phyloP scores from a whole-genome alignment of 1,139 yeast genomes.

The Hansenula sp. region DNA sequence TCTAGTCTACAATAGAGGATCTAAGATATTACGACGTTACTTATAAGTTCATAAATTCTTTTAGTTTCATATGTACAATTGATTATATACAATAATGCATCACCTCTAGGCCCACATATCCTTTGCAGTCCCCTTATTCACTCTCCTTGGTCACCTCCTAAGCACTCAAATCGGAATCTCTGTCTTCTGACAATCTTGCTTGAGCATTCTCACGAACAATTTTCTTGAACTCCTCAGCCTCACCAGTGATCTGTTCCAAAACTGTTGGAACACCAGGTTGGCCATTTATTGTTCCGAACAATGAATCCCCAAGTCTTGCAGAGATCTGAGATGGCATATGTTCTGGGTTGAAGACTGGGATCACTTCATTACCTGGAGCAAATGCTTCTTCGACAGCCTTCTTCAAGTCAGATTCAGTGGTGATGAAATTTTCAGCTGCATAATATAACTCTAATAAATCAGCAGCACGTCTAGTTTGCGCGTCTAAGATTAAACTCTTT shows the following conservation, averaged over 20 bases:
- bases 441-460: conserved; percentile 69
- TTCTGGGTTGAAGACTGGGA: conserved; percentile 3
- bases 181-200: neutral
- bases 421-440: conserved; percentile 50
- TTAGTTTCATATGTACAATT: no score
- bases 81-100: no score
- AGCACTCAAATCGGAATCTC: conserved; percentile 8
- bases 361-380: conserved; percentile 8
- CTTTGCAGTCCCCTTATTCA: conserved; percentile 12
- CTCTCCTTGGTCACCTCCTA: conserved; percentile 11
- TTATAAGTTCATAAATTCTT: no score
- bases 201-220: conserved; percentile 11
- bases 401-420: conserved; percentile 29
- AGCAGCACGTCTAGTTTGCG: conserved; percentile 45
- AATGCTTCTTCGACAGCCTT: conserved; percentile 30
- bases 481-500: conserved; percentile 37
- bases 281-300: conserved; percentile 28
- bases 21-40: no score
- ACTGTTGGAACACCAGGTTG: conserved; percentile 27
- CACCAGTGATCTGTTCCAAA: conserved; percentile 28
- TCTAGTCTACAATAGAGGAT: no score
- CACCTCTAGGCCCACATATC: neutral
- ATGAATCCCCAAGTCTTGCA: conserved; percentile 24
- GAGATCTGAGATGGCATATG: conserved; percentile 14
- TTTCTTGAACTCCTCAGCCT: conserved; percentile 22